A percentile compares a stretch with the other conserved stretches of the same genome.
Evolutionary conservation across 2,329 filamentous ascomycete species (phyloP).

Genomic region (Fusarium anthophilum): DNA sequence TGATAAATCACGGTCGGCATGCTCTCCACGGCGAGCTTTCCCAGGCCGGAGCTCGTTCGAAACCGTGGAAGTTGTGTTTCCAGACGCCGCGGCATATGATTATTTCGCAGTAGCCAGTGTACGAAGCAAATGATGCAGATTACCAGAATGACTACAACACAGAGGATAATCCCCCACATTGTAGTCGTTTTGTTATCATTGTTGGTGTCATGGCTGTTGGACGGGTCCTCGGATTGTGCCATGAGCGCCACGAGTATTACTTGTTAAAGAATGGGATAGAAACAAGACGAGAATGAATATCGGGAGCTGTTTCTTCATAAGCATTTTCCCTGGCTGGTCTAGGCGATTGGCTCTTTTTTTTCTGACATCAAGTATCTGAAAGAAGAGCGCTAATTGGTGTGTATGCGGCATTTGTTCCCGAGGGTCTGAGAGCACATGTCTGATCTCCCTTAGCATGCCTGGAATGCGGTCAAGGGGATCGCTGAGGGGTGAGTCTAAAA

Average conservation of each 20-base stretch:
- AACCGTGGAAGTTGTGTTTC: not conserved
- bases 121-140: slow-evolving; percentile 1
- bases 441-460: not conserved
- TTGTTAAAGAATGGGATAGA: too few species aligned
- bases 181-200: not conserved
- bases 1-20: slow-evolving; percentile 12
- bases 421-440: not conserved
- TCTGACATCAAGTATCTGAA: not conserved
- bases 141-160: not conserved
- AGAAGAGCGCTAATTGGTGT: not conserved
- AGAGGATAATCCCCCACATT: not conserved
- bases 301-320: not conserved
- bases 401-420: not conserved
- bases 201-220: not conserved
- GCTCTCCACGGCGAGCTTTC: slow-evolving; percentile 2
- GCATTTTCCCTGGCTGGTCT: too few species aligned
- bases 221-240: not conserved
- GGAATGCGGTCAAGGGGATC: not conserved
- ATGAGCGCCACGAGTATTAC: not conserved
- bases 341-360: not conserved
- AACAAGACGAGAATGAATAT: not conserved
- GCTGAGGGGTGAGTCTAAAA: not conserved
- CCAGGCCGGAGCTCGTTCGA: not conserved
- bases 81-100: not conserved
- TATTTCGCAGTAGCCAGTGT: not conserved